A percentile compares a stretch with the other conserved stretches of the same genome.
Evolutionary conservation across 208 protist genomes (phyloP).

Genomic region (Crithidia bombi): DNA sequence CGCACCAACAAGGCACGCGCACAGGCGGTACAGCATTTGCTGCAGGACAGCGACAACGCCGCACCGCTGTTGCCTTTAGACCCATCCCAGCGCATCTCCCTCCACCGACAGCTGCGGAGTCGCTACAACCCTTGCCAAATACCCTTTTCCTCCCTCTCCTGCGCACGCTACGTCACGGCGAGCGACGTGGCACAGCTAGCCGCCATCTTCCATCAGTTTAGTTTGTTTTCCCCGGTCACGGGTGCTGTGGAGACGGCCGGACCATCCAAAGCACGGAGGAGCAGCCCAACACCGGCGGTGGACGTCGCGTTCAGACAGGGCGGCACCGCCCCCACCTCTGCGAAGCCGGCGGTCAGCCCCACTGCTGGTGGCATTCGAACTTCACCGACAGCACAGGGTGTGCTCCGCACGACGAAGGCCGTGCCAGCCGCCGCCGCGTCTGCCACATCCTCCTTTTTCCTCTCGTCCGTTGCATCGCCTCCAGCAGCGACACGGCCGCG

Average conservation of each 20-base stretch:
- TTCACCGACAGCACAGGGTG: background rate
- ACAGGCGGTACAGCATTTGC: conserved; percentile 47
- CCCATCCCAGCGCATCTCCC: conserved; percentile 36
- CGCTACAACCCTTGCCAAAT: conserved; percentile 82
- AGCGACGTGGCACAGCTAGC: conserved; percentile 57
- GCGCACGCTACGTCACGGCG: conserved; percentile 51
- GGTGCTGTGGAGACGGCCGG: background rate
- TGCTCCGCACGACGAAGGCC: background rate
- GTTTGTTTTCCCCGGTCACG: conserved; percentile 28
- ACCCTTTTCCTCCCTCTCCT: conserved; percentile 63
- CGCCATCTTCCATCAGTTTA: conserved; percentile 48
- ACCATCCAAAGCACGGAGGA: background rate
- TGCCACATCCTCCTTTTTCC: background rate
- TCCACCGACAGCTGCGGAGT: conserved; percentile 64
- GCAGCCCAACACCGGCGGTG: background rate
- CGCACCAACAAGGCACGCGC: conserved; percentile 47
- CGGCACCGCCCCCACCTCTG: background rate
- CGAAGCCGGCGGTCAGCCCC: background rate
- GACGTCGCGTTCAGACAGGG: background rate
- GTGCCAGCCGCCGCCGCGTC: background rate
- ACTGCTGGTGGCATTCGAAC: background rate
- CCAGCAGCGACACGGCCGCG: background rate
- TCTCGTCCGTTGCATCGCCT: background rate
- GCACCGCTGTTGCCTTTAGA: conserved; percentile 33
- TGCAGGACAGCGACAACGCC: conserved; percentile 39